Conservation (phyloP, 805 yeast species). For the Candida dajiaensis region DNA sequence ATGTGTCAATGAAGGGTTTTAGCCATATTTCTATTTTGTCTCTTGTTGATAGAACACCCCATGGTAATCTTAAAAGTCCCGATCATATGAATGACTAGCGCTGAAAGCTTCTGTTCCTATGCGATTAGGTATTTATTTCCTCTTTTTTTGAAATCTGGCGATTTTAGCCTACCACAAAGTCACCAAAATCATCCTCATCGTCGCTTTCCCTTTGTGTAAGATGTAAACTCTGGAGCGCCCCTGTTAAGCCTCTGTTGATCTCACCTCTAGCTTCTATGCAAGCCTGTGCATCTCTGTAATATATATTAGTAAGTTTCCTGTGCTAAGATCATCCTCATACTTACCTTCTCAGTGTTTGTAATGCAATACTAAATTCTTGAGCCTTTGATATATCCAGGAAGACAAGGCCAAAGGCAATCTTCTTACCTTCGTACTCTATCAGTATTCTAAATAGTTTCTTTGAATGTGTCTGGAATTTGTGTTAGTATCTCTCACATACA, state of each 20-base stretch:
- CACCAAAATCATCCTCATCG: slow-evolving; percentile 23
- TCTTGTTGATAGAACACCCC: no score
- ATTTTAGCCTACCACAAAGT: slow-evolving; percentile 15
- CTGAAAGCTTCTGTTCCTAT: no score
- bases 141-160: no score
- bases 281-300: background rate
- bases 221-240: background rate
- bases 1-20: no score
- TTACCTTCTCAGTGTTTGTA: slow-evolving; percentile 27
- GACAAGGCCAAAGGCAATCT: slow-evolving; percentile 37
- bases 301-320: background rate
- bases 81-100: no score
- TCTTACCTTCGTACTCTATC: slow-evolving; percentile 25
- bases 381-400: slow-evolving; percentile 29
- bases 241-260: background rate
- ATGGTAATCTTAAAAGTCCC: no score
- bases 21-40: no score
- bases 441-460: slow-evolving; percentile 30
- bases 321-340: background rate
- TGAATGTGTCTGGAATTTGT: slow-evolving; percentile 10
- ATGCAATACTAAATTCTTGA: slow-evolving; percentile 31
- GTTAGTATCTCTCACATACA: background rate
- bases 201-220: background rate
- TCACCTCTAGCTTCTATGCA: slow-evolving; percentile 1
- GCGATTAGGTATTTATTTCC: no score